These are phyloP conservation scores for Leptographium procerum DNA, from an alignment of 2,329 filamentous ascomycete species.

Conservation along the genomic window DNA sequence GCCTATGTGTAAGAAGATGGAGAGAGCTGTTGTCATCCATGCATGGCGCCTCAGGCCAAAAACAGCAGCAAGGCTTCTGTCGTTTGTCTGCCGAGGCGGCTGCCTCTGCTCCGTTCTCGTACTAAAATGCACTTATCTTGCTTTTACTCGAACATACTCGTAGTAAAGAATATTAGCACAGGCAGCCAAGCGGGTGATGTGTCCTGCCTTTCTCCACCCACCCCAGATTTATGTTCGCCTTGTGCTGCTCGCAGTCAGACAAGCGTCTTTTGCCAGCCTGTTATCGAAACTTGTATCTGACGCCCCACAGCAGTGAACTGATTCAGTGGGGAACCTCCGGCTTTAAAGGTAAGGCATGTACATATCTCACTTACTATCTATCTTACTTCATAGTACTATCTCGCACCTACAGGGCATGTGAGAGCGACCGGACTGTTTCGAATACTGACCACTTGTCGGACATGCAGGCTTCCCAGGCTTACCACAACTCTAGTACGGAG, in stretches of 20 bases:
- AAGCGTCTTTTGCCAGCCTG: background rate
- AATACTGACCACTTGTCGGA: background rate
- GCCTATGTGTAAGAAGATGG: background rate
- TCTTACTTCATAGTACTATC: too few species aligned
- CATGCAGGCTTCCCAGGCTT: background rate
- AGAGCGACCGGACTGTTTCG: background rate
- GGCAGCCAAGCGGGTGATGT: constrained; percentile 1
- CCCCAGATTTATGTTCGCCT: constrained; percentile 4
- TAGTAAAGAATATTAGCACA: background rate
- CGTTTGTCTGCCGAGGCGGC: background rate
- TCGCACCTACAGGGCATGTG: background rate
- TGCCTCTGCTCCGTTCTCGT: background rate
- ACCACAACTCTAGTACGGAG: too few species aligned
- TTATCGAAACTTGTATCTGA: background rate
- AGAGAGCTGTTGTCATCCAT: background rate
- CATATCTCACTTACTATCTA: background rate
- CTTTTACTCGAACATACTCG: background rate
- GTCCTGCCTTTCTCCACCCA: background rate
- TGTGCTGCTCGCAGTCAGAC: background rate
- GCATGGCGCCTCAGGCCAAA: too few species aligned
- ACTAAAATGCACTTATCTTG: background rate
- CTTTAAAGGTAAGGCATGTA: background rate
- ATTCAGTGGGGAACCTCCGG: background rate
- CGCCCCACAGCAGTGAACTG: background rate
- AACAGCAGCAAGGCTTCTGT: background rate